Percentiles rank a stretch among this genome's conserved stretches.
Evolutionary conservation across 257 asterid species (phyloP).

Genomic region (Rubia yunnanensis): DNA sequence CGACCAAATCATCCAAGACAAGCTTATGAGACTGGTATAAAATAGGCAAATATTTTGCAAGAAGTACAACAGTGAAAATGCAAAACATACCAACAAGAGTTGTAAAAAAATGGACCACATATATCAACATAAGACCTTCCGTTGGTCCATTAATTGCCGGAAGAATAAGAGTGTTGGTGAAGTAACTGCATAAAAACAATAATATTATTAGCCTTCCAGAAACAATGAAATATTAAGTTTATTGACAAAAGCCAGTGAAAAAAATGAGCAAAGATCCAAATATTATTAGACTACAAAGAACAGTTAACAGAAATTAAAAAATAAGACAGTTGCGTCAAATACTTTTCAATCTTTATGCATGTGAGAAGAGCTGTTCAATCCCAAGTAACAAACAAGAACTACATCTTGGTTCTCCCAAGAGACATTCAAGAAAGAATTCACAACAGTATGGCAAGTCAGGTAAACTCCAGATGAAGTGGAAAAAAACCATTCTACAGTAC

Average conservation of each 20-base stretch:
- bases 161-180: constrained; percentile 88
- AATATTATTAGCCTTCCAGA: neutral
- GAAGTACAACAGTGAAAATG: constrained; percentile 11
- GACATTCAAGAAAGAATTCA: neutral
- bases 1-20: constrained; percentile 10
- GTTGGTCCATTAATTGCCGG: constrained; percentile 94
- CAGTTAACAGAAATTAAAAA: neutral
- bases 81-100: constrained; percentile 53
- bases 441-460: neutral
- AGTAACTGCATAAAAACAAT: constrained; percentile 50
- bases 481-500: neutral
- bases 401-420: neutral
- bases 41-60: neutral
- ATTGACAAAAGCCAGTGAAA: neutral
- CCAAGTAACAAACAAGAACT: neutral
- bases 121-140: constrained; percentile 85
- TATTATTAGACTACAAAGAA: neutral
- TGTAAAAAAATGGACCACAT: constrained; percentile 58
- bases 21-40: neutral
- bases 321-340: neutral
- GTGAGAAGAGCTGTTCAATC: neutral
- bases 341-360: neutral
- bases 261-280: neutral
- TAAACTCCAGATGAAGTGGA: neutral
- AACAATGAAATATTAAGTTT: neutral